These are phyloP conservation scores for Umbelopsis vinacea DNA, from an alignment of 192 early-diverging fungal species.

Conservation along the genomic window DNA sequence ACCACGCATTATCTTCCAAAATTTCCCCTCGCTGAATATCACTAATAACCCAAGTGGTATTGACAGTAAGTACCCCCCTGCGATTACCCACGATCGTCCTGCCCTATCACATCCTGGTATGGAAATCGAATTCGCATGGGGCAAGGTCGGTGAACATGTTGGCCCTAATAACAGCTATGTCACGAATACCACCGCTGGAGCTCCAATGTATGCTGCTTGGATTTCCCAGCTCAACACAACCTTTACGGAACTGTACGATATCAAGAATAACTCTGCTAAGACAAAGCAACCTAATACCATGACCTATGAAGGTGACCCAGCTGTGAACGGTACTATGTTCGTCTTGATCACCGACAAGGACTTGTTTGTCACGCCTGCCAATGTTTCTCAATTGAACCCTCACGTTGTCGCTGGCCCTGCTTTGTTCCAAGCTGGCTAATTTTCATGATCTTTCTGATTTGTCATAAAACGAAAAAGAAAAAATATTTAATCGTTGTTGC, in stretches of 20 bases:
- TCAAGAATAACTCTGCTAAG: slow-evolving; percentile 24
- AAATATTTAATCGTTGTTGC: neutral
- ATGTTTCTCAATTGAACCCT: slow-evolving; percentile 31
- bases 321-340: slow-evolving; percentile 44
- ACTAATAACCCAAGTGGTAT: slow-evolving; percentile 35
- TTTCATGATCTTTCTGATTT: no score
- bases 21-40: slow-evolving; percentile 35
- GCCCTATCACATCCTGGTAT: slow-evolving; percentile 28
- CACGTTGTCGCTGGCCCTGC: slow-evolving; percentile 41
- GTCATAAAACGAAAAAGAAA: neutral
- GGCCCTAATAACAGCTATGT: slow-evolving; percentile 35
- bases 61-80: neutral
- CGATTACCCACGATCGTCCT: neutral
- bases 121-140: slow-evolving; percentile 33
- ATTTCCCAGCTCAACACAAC: slow-evolving; percentile 41
- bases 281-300: slow-evolving; percentile 36
- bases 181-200: slow-evolving; percentile 25
- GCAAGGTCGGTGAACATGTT: slow-evolving; percentile 30
- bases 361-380: slow-evolving; percentile 33
- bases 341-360: slow-evolving; percentile 33
- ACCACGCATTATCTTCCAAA: slow-evolving; percentile 31
- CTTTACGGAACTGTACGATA: slow-evolving; percentile 30
- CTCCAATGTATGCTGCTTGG: slow-evolving; percentile 33
- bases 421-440: slow-evolving; percentile 37
- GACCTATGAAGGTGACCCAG: slow-evolving; percentile 30